A percentile compares a stretch with the other conserved stretches of the same genome.
These are phyloP conservation scores for Leccinum subtestaceum DNA, from an alignment of 768 basidiomycete species.

Conservation along the genomic window DNA sequence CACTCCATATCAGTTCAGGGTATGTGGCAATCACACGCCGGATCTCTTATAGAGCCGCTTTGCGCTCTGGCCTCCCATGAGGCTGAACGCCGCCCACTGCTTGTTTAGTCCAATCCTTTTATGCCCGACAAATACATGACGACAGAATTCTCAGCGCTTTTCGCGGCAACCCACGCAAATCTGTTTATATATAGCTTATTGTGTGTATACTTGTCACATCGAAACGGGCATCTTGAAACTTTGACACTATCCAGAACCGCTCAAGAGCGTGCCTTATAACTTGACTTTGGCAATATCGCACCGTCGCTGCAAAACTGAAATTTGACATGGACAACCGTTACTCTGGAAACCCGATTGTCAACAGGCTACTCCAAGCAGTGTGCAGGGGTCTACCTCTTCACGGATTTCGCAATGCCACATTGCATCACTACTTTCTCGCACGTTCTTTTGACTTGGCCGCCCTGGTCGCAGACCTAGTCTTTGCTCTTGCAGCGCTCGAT, in stretches of 20 bases:
- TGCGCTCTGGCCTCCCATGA: not conserved
- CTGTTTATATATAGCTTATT: not conserved
- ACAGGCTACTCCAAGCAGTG: not conserved
- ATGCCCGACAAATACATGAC: not conserved
- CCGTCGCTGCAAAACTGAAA: not conserved
- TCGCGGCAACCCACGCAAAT: not conserved
- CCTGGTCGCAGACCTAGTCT: conserved; percentile 1
- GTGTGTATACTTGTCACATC: not conserved
- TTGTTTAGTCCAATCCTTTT: not conserved
- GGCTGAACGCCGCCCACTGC: not conserved
- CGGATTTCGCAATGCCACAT: not conserved
- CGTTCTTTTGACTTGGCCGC: not conserved
- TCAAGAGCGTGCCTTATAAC: not conserved
- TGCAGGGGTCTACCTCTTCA: not conserved
- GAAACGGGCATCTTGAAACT: not conserved
- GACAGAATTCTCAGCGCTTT: conserved; percentile 6
- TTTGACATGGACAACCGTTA: not conserved
- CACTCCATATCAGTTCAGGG: not conserved
- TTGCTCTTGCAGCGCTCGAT: not conserved
- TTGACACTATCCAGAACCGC: not conserved
- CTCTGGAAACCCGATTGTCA: not conserved
- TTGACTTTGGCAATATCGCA: conserved; percentile 1
- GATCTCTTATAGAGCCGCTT: not conserved
- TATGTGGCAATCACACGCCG: not conserved
- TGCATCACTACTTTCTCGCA: not conserved